Conservation (phyloP, 140 eudicot genomes). For the Flaveria floridana region DNA sequence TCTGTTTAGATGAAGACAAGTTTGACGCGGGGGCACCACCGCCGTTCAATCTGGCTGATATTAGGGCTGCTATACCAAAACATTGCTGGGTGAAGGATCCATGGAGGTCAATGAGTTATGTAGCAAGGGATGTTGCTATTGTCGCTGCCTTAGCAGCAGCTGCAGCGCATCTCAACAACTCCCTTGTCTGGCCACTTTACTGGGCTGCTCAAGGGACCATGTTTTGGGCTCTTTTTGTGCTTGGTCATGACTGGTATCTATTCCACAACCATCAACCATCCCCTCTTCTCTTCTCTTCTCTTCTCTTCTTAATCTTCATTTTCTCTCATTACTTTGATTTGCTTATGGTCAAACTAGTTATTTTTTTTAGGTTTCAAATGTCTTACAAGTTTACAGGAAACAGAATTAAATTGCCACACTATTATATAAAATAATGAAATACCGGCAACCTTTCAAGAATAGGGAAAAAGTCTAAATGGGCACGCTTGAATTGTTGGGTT, state of each 20-base stretch:
- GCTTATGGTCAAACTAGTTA: constrained; percentile 9
- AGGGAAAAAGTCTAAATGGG: constrained; percentile 2
- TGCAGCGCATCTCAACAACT: constrained; percentile 48
- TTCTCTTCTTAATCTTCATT: neutral
- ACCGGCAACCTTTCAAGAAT: neutral
- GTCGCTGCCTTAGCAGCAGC: constrained; percentile 49
- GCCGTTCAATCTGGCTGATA: constrained; percentile 54
- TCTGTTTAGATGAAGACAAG: constrained; percentile 5
- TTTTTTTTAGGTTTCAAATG: neutral
- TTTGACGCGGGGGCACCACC: constrained; percentile 63
- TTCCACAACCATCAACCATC: neutral
- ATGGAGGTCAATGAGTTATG: constrained; percentile 63
- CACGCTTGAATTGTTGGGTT: constrained; percentile 17
- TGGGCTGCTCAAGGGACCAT: constrained; percentile 80
- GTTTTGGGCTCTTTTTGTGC: constrained; percentile 70
- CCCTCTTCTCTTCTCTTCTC: neutral
- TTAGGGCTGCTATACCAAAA: constrained; percentile 59
- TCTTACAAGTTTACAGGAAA: neutral
- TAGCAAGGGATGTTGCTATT: constrained; percentile 53
- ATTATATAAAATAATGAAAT: neutral
- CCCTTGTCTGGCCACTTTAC: constrained; percentile 62
- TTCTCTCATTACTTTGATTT: constrained; percentile 26
- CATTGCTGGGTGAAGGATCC: constrained; percentile 73
- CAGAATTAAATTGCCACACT: neutral
- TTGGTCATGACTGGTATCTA: constrained; percentile 57